These are phyloP conservation scores for Boletus insuetus DNA, from an alignment of 768 basidiomycete genomes.

Conservation along the genomic window DNA sequence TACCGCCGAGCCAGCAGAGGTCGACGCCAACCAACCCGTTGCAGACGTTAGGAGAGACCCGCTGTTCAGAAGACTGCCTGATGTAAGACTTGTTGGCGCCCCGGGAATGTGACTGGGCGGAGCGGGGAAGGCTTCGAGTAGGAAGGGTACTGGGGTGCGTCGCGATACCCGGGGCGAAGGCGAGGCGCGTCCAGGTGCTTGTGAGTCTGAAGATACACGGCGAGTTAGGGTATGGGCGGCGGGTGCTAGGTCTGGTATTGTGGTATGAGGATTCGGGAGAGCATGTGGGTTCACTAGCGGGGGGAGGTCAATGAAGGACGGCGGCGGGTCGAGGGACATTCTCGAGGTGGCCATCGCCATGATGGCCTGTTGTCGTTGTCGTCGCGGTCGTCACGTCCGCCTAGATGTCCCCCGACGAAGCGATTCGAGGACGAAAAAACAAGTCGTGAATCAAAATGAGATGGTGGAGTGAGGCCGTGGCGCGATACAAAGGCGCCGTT, in stretches of 20 bases:
- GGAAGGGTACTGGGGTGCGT: constrained; percentile 33
- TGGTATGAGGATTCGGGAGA: constrained; percentile 15
- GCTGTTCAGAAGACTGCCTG: constrained; percentile 4
- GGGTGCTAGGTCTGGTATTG: constrained; percentile 11
- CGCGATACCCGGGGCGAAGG: constrained; percentile 28
- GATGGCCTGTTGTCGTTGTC: constrained; percentile 1
- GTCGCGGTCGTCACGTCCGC: constrained; percentile 14
- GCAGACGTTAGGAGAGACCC: constrained; percentile 15
- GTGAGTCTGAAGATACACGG: constrained; percentile 29
- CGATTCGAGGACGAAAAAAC: constrained; percentile 16
- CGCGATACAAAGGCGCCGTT: constrained; percentile 14
- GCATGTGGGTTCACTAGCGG: constrained; percentile 9
- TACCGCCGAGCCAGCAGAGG: constrained; percentile 1
- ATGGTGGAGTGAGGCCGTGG: constrained; percentile 8
- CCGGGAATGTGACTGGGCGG: constrained; percentile 35
- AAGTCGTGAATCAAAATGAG: constrained; percentile 16
- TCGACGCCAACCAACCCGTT: constrained; percentile 1
- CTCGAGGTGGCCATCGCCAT: constrained; percentile 22
- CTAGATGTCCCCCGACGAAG: constrained; percentile 7
- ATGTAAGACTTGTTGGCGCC: constrained; percentile 12
- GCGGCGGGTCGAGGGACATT: constrained; percentile 14
- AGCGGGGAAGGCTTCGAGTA: constrained; percentile 37
- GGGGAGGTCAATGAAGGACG: constrained; percentile 9
- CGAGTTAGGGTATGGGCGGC: constrained; percentile 4
- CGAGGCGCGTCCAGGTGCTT: constrained; percentile 23